Evolutionary conservation across 371 early-diverging fungal species (phyloP), one percentile per base, ranked within the genome.

Genomic region (Fennellomyces sp.): DNA sequence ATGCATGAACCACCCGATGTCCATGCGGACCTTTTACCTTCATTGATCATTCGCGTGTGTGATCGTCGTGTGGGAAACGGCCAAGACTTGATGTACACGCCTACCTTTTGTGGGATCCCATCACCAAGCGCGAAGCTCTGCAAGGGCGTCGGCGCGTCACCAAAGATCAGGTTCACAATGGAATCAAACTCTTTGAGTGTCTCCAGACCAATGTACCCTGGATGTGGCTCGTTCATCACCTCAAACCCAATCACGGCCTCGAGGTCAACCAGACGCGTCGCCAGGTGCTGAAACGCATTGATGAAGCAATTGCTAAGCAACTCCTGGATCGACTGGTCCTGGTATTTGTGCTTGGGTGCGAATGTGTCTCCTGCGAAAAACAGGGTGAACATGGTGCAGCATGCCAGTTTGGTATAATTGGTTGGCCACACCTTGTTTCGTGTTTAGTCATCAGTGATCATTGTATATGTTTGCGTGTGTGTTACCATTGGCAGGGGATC

Each of bases 311-410:
- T 65, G 42, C 84, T 80, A 19, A 88, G 52, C 17, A 78, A 79
- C 41, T 86, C 78, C 42, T 88, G 89, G 27, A 88, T 69, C 0
- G 81, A 58, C 35, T 73, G 69, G 19, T 83, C 86, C 36, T 83
- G 52, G 36, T 81, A 80, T 29, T 55, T 68, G 28, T 68, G 68
- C 0, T 75, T 64, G 10, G 94, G 93, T 2, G 91, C 91, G 78
- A 91, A 92, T 0, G 80, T 82, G 31, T 86, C 78, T 23, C 93
- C 93, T 7, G 75, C 94, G 69, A 89, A 93, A 57, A 92, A 92
- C n/a, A 92, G 66, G 0, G 94, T 91, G 59, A 92, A 92, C 92
- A 93, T 91, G 25, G 94, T 92, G 15, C 88, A 81, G 6, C 84
- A 74, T 13, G 90, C 93, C n/a, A 92, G 77, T 60, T 93, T 92